phyloP scores from a whole-genome alignment of 1,284 basidiomycete genomes.

The Boletus smithii region DNA sequence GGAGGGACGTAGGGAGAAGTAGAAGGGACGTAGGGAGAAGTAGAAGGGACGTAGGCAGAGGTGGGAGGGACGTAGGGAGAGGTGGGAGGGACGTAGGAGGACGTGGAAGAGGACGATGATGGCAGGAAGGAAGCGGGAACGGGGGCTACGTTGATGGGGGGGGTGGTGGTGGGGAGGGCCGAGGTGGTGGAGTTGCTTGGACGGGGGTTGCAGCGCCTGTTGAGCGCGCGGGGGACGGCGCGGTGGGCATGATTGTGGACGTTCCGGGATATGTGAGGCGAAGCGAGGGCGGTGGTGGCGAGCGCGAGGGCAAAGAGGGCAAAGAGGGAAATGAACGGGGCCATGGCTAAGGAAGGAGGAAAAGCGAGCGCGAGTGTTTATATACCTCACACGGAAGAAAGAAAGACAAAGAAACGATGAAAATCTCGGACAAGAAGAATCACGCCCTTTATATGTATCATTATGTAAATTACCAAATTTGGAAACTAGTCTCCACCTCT shows the following conservation, averaged over 20 bases:
- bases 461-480: not conserved
- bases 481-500: conserved; percentile 27
- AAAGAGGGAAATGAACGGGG: conserved; percentile 43
- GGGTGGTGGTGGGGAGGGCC: not conserved
- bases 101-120: not conserved
- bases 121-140: conserved; percentile 1
- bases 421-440: not conserved
- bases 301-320: conserved; percentile 45
- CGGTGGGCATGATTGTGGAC: conserved; percentile 30
- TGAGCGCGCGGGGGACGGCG: conserved; percentile 24
- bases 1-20: conserved; percentile 7
- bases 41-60: no score
- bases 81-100: no score
- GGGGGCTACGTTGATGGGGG: conserved; percentile 18
- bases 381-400: no score
- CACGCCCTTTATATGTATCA: not conserved
- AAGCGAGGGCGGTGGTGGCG: conserved; percentile 43
- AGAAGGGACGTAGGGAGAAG: not conserved
- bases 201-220: conserved; percentile 41
- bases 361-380: not conserved
- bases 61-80: no score
- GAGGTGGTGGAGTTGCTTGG: conserved; percentile 16
- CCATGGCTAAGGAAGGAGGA: conserved; percentile 37
- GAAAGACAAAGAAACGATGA: not conserved
- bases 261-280: conserved; percentile 42